Percentiles rank a stretch among this genome's conserved stretches.
These are phyloP conservation scores for Spencermartinsiella ligniputridi DNA, from an alignment of 1,139 yeast genomes.

Conservation along the genomic window DNA sequence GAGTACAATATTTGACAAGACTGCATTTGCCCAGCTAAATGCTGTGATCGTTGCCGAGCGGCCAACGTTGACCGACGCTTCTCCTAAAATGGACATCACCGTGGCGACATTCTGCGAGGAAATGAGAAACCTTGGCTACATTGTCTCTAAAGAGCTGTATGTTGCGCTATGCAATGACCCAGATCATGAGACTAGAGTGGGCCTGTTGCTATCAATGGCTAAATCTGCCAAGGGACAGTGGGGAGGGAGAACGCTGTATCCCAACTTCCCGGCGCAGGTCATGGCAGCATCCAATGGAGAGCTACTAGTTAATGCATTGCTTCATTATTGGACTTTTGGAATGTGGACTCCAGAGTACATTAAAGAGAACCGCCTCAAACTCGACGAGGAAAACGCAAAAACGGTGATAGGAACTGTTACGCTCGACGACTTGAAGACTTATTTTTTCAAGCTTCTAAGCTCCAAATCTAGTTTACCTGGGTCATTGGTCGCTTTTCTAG, in stretches of 20 bases:
- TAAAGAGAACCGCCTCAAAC: not conserved
- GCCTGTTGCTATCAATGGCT: conserved; percentile 3
- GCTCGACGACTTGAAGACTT: conserved; percentile 6
- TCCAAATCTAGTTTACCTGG: conserved; percentile 8
- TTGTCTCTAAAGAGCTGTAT: conserved; percentile 5
- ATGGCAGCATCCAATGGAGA: conserved; percentile 8
- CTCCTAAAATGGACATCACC: not conserved
- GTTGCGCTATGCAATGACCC: not conserved
- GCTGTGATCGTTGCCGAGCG: not conserved
- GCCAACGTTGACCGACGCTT: not conserved
- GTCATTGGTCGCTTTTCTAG: conserved; percentile 4
- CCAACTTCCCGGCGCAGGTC: conserved; percentile 11
- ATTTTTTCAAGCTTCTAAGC: conserved; percentile 4
- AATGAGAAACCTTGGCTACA: conserved; percentile 6
- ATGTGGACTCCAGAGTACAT: conserved; percentile 1
- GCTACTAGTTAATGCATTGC: conserved; percentile 7
- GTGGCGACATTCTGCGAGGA: conserved; percentile 8
- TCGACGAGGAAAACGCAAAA: conserved; percentile 4
- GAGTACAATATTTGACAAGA: not conserved
- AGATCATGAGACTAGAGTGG: not conserved
- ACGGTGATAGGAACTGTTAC: conserved; percentile 1
- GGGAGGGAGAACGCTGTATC: conserved; percentile 5
- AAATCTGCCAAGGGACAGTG: conserved; percentile 7
- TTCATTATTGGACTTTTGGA: conserved; percentile 8
- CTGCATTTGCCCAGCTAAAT: conserved; percentile 3